Evolutionary conservation across 2,329 filamentous ascomycete genomes (phyloP).

Genomic region (Ascocoryne sarcoides): DNA sequence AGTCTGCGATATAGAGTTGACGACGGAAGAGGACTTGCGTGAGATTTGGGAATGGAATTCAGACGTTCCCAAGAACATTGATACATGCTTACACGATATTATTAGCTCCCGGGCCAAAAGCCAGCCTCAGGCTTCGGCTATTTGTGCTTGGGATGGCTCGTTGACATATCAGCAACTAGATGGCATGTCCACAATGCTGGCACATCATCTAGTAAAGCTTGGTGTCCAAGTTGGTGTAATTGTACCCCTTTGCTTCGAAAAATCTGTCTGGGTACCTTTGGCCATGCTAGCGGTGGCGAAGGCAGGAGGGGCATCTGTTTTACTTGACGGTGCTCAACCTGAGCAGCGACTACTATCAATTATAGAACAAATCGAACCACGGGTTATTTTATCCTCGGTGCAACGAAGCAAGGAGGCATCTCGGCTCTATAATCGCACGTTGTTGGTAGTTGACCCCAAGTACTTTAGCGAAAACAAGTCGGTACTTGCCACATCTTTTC

Average conservation of each 20-base stretch:
- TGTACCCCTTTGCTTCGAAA: slow-evolving; percentile 27
- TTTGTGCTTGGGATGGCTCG: slow-evolving; percentile 25
- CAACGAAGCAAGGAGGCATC: slow-evolving; percentile 4
- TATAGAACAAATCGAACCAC: neutral
- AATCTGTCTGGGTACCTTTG: slow-evolving; percentile 24
- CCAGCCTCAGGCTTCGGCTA: neutral
- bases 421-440: slow-evolving; percentile 11
- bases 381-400: neutral
- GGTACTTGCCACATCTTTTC: neutral
- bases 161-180: slow-evolving; percentile 21
- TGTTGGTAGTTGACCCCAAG: slow-evolving; percentile 1
- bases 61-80: too few species aligned
- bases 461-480: slow-evolving; percentile 7
- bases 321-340: slow-evolving; percentile 19
- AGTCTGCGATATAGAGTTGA: too few species aligned
- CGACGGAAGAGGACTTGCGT: too few species aligned
- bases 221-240: slow-evolving; percentile 15
- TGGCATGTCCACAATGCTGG: slow-evolving; percentile 15
- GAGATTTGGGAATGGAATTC: too few species aligned
- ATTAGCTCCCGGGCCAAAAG: too few species aligned
- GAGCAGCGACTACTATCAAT: slow-evolving; percentile 12
- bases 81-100: too few species aligned
- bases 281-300: slow-evolving; percentile 26
- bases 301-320: slow-evolving; percentile 24
- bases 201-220: slow-evolving; percentile 10